Evolutionary conservation across 108 stramenopile genomes (phyloP), one percentile per base, ranked within the genome.

Genomic region (Aurantiochytrium sp.): DNA sequence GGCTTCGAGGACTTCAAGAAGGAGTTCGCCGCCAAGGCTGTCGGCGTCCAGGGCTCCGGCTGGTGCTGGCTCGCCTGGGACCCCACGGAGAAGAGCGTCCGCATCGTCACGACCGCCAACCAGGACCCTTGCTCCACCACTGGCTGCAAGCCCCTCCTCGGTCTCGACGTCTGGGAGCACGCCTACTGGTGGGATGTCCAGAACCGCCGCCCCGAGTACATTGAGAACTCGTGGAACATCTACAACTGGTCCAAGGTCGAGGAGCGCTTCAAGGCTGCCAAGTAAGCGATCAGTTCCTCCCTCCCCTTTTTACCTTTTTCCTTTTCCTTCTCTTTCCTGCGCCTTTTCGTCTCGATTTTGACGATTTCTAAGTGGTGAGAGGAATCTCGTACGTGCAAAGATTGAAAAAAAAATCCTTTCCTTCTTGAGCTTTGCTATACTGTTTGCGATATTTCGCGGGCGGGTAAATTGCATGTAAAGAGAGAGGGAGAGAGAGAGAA

Each of bases 131-230:
- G 98, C 60, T 96, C 97, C 16, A 98, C 97, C 5, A 98, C 98
- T n/a, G 99, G 99, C 23, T 95, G 98, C 43, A 96, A 97, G 44
- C 99, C 99, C 28, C 93, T 99, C 28, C 90, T 98, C 25, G 99
- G 99, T 42, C 97, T 99, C 92, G 99, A 98, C 92, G 98, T 99
- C 44, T 99, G 99, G 99, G 99, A 99, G 91, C 97, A 97, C 92
- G 98, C 98, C 19, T 98, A 98, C 95, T 98, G 97, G 93, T 96
- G 98, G 89, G 96, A 99, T 93, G 98, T 98, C 94, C 95, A 98
- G 91, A 99, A 99, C 92, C 97, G 97, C 51, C 95, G 98, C 53
- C 98, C 99, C 19, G 96, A 96, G 90, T 99, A 99, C 93, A 97
- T 99, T 42, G 96, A 96, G 72, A 92, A 93, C 35, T 94, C 98